Conservation (phyloP, 2,329 filamentous ascomycete genomes). For the Chaetomiaceae sp. region DNA sequence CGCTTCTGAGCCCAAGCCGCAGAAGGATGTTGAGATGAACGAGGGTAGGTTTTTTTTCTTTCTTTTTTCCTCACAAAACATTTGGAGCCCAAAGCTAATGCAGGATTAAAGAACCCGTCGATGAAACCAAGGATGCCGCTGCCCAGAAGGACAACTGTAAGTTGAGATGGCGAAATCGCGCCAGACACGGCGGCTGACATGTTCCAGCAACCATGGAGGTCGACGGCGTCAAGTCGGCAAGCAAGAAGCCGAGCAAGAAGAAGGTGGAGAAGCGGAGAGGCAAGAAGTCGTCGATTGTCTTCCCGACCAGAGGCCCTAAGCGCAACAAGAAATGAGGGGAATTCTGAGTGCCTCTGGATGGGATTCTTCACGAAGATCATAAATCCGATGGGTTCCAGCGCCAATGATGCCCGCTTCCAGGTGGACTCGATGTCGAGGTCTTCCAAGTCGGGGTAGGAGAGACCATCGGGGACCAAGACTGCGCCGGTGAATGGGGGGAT, state of each 20-base stretch:
- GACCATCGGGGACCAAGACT: too few species aligned
- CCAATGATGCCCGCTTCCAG: too few species aligned
- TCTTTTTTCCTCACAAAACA: neutral
- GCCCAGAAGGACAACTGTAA: slow-evolving; percentile 22
- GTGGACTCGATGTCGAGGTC: too few species aligned
- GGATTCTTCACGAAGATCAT: too few species aligned
- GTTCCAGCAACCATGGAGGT: slow-evolving; percentile 50
- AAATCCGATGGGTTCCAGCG: too few species aligned
- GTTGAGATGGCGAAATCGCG: neutral
- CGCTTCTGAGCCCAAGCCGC: slow-evolving; percentile 71
- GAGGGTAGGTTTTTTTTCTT: slow-evolving; percentile 16
- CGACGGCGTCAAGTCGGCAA: slow-evolving; percentile 39
- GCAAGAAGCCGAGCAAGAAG: slow-evolving; percentile 42
- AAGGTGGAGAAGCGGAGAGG: slow-evolving; percentile 53
- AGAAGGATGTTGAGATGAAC: slow-evolving; percentile 44
- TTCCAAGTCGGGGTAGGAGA: too few species aligned
- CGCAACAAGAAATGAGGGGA: slow-evolving; percentile 24
- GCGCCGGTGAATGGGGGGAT: too few species aligned
- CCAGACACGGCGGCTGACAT: slow-evolving; percentile 18
- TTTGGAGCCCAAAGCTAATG: neutral
- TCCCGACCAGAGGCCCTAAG: slow-evolving; percentile 42
- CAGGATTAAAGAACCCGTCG: slow-evolving; percentile 19
- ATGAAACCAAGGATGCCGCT: slow-evolving; percentile 27
- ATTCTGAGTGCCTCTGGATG: too few species aligned
- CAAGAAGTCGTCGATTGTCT: slow-evolving; percentile 55